Evolutionary conservation across 75 land plant species (phyloP).

Genomic region (Cunninghamia lanceolata): DNA sequence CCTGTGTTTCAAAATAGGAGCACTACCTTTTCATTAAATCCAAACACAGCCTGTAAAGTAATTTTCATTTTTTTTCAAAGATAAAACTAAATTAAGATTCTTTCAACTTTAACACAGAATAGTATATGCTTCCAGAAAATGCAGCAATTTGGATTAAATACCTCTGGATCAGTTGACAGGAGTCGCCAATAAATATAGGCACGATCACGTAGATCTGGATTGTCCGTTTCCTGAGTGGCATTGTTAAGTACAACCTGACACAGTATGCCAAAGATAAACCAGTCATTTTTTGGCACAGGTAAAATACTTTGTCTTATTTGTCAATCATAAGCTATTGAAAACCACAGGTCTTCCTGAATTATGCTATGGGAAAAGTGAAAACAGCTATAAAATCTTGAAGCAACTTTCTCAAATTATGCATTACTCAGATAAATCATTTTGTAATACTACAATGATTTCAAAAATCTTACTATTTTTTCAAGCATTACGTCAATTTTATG

Average conservation of each 20-base stretch:
- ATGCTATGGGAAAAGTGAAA: not conserved
- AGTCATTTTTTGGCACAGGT: not conserved
- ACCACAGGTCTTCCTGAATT: not conserved
- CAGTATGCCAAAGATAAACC: not conserved
- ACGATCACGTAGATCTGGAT: conserved; percentile 98
- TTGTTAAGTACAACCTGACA: conserved; percentile 92
- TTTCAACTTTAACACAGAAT: not conserved
- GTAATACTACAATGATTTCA: not conserved
- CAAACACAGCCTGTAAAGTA: not conserved
- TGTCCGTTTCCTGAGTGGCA: conserved; percentile 99
- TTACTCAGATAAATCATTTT: not conserved
- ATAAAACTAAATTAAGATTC: not conserved
- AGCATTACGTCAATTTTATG: not conserved
- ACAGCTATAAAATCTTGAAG: not conserved
- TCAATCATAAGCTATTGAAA: not conserved
- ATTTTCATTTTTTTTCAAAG: not conserved
- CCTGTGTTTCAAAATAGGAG: conserved; percentile 45
- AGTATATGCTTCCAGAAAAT: not conserved
- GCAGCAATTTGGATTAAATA: conserved; percentile 20
- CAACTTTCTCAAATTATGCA: not conserved
- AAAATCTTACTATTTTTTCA: not conserved
- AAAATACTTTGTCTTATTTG: not conserved
- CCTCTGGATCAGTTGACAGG: conserved; percentile 99
- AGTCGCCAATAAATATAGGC: conserved; percentile 99
- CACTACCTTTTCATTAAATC: not conserved